Conservation (phyloP, 257 asterid genomes). For the Thymus quinquecostatus region DNA sequence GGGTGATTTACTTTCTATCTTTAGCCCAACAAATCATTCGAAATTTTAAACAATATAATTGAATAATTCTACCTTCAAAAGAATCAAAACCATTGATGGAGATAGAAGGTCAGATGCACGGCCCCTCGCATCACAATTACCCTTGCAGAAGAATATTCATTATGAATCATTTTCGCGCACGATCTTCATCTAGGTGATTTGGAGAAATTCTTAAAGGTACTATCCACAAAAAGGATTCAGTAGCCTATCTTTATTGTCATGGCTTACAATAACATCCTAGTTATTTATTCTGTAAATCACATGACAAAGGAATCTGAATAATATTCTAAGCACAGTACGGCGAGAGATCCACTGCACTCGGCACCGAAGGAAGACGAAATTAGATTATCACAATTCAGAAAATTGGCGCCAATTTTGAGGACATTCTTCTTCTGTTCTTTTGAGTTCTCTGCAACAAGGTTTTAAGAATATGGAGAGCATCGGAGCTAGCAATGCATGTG, state of each 20-base stretch:
- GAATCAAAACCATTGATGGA: constrained; percentile 27
- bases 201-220: constrained; percentile 39
- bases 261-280: constrained; percentile 82
- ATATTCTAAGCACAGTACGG: not conserved
- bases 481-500: too few relatives aligned
- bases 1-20: constrained; percentile 29
- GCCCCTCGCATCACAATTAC: constrained; percentile 27
- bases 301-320: constrained; percentile 15
- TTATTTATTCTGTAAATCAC: constrained; percentile 70
- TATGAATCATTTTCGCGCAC: constrained; percentile 48
- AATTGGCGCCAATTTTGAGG: too few relatives aligned
- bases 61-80: constrained; percentile 36
- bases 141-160: constrained; percentile 31
- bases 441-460: too few relatives aligned
- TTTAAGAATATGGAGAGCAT: constrained; percentile 53
- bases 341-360: too few relatives aligned
- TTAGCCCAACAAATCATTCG: constrained; percentile 33
- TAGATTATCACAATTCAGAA: too few relatives aligned
- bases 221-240: constrained; percentile 84
- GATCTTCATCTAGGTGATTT: constrained; percentile 45
- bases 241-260: constrained; percentile 58
- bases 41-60: not conserved
- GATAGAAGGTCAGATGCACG: constrained; percentile 33
- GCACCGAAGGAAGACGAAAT: too few relatives aligned
- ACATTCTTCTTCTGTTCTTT: too few relatives aligned